These are phyloP conservation scores for Nothomitra cinnamomea DNA, from an alignment of 2,329 filamentous ascomycete species.

Conservation along the genomic window DNA sequence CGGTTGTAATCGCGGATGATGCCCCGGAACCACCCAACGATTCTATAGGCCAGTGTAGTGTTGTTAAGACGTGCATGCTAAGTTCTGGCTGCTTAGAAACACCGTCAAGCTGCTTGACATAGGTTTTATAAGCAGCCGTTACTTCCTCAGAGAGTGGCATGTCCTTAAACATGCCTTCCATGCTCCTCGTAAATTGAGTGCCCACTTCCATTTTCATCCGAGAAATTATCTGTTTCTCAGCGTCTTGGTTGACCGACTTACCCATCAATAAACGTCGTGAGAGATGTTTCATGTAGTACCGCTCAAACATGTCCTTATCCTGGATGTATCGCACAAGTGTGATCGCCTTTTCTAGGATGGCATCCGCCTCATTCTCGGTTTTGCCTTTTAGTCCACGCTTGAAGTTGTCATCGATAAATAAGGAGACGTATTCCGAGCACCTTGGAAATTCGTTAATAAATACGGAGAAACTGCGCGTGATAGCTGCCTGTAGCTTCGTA, in stretches of 20 bases:
- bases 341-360: slow-evolving; percentile 75
- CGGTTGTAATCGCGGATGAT: slow-evolving; percentile 29
- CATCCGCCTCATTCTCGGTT: slow-evolving; percentile 73
- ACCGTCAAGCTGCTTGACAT: slow-evolving; percentile 43
- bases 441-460: slow-evolving; percentile 86
- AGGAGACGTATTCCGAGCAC: slow-evolving; percentile 79
- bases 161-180: slow-evolving; percentile 97
- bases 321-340: slow-evolving; percentile 71
- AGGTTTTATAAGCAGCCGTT: slow-evolving; percentile 55
- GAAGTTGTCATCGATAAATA: slow-evolving; percentile 93
- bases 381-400: slow-evolving; percentile 89
- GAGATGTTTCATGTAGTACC: slow-evolving; percentile 95
- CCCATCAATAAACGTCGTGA: slow-evolving; percentile 73
- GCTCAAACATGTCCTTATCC: slow-evolving; percentile 89
- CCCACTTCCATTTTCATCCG: slow-evolving; percentile 96
- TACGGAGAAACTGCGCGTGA: slow-evolving; percentile 75
- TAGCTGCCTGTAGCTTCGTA: slow-evolving; percentile 58
- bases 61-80: slow-evolving; percentile 70
- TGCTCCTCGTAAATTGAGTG: slow-evolving; percentile 79
- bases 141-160: slow-evolving; percentile 78
- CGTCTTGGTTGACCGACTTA: slow-evolving; percentile 79
- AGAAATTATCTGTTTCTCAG: slow-evolving; percentile 87
- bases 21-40: slow-evolving; percentile 47
- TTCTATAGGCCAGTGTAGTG: slow-evolving; percentile 89
- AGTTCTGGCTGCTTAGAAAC: slow-evolving; percentile 54